Conservation (phyloP, 148 eudicot genomes). For the Euryodendron excelsum region DNA sequence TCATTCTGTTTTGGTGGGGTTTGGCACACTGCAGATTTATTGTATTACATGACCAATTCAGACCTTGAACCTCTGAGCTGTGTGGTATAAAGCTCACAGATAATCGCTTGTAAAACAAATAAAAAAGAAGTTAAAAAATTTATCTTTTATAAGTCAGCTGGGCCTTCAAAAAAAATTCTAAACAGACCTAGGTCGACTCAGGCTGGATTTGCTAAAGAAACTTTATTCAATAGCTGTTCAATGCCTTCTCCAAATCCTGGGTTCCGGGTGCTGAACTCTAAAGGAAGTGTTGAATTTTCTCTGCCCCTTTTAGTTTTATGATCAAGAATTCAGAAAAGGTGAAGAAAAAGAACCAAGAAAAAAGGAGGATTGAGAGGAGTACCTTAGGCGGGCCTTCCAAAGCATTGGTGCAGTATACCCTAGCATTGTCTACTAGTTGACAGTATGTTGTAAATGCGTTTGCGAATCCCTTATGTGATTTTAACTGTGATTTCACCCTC, state of each 20-base stretch:
- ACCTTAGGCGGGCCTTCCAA: conserved; percentile 98
- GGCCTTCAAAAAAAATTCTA: no score
- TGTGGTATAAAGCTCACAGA: neutral
- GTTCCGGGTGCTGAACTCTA: neutral
- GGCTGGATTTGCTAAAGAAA: no score
- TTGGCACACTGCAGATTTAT: neutral
- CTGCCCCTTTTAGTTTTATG: neutral
- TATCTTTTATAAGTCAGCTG: no score
- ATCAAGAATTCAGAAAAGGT: neutral
- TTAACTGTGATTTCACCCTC: conserved; percentile 88
- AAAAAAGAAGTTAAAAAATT: no score
- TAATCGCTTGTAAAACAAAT: neutral
- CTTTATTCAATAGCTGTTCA: no score
- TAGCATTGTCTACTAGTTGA: conserved; percentile 86
- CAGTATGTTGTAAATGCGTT: conserved; percentile 80
- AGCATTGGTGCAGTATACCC: conserved; percentile 84
- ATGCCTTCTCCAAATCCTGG: neutral
- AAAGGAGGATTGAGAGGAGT: conserved; percentile 4
- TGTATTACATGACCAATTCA: neutral
- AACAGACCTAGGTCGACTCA: no score
- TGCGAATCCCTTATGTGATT: conserved; percentile 98
- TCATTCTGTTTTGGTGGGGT: neutral
- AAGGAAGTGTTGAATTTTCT: no score
- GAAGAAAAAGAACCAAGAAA: conserved; percentile 8
- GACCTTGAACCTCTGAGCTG: conserved; percentile 3